Evolutionary conservation across 2,329 filamentous ascomycete genomes (phyloP).

Genomic region (Myriangium duriaei): DNA sequence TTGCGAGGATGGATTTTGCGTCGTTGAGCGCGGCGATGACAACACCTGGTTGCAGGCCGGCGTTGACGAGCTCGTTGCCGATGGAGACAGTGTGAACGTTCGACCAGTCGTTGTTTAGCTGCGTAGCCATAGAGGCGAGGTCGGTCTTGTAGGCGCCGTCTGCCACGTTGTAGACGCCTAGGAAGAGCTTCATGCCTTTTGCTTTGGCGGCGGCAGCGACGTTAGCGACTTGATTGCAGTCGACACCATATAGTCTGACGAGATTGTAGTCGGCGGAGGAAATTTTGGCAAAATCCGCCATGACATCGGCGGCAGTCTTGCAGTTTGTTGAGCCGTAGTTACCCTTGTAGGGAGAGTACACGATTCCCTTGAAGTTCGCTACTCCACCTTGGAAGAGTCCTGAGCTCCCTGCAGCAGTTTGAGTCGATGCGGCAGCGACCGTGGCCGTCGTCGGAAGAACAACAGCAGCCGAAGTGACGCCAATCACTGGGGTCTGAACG

Average conservation of each 20-base stretch:
- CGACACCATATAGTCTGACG: slow-evolving; percentile 67
- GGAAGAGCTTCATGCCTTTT: slow-evolving; percentile 58
- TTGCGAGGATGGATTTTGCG: slow-evolving; percentile 55
- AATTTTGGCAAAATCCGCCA: slow-evolving; percentile 48
- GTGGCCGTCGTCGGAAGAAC: slow-evolving; percentile 13
- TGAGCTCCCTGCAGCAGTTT: slow-evolving; percentile 15
- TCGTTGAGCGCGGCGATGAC: slow-evolving; percentile 47
- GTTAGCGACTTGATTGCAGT: slow-evolving; percentile 59
- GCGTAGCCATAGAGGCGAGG: slow-evolving; percentile 47
- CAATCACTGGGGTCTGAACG: slow-evolving; percentile 25
- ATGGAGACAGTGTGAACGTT: slow-evolving; percentile 59
- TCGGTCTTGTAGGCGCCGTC: slow-evolving; percentile 38
- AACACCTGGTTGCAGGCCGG: slow-evolving; percentile 38
- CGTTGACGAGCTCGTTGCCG: slow-evolving; percentile 71
- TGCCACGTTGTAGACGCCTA: slow-evolving; percentile 57
- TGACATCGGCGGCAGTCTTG: slow-evolving; percentile 52
- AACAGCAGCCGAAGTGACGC: slow-evolving; percentile 11
- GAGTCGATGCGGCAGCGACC: slow-evolving; percentile 15
- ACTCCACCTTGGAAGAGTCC: slow-evolving; percentile 15
- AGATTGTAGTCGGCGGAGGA: slow-evolving; percentile 46
- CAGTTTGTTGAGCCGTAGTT: slow-evolving; percentile 33
- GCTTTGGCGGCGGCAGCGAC: slow-evolving; percentile 50
- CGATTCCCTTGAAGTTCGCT: slow-evolving; percentile 33
- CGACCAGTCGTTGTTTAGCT: slow-evolving; percentile 53
- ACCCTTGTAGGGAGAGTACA: slow-evolving; percentile 47